Evolutionary conservation across 108 stramenopile genomes (phyloP).

Genomic region (Phaeodactylum tricornutum): DNA sequence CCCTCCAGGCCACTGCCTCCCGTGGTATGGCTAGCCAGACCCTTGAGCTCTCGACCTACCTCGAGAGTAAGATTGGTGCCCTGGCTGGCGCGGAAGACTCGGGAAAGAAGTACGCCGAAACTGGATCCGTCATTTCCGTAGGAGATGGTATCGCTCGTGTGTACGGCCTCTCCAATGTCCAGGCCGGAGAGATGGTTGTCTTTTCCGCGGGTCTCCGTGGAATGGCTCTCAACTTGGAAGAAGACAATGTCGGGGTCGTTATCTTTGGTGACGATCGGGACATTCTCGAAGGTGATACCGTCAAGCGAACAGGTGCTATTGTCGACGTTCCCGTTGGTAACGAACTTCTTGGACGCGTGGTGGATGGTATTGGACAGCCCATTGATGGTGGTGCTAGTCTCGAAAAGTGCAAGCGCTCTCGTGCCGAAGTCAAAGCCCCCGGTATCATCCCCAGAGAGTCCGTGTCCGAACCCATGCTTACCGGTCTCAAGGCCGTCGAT

Average conservation of each 20-base stretch:
- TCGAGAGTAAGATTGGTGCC: conserved; percentile 91
- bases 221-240: conserved; percentile 99
- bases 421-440: conserved; percentile 99
- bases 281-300: conserved; percentile 98
- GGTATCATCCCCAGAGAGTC: conserved; percentile 99
- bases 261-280: conserved; percentile 99
- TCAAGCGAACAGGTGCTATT: conserved; percentile 99
- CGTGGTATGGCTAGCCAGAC: conserved; percentile 88
- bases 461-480: conserved; percentile 99
- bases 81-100: conserved; percentile 75
- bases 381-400: conserved; percentile 95
- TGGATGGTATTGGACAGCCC: conserved; percentile 97
- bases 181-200: conserved; percentile 99
- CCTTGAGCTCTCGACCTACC: conserved; percentile 93
- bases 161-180: conserved; percentile 98
- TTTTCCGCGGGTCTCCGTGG: conserved; percentile 93
- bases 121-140: conserved; percentile 96
- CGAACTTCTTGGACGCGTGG: conserved; percentile 97
- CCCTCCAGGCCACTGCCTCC: conserved; percentile 20
- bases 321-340: conserved; percentile 98
- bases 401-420: conserved; percentile 90
- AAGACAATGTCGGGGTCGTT: conserved; percentile 99
- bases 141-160: conserved; percentile 99
- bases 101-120: conserved; percentile 89
- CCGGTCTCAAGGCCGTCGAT: conserved; percentile 99